Evolutionary conservation across 1,284 basidiomycete genomes (phyloP).

Genomic region (Malassezia cuniculi): DNA sequence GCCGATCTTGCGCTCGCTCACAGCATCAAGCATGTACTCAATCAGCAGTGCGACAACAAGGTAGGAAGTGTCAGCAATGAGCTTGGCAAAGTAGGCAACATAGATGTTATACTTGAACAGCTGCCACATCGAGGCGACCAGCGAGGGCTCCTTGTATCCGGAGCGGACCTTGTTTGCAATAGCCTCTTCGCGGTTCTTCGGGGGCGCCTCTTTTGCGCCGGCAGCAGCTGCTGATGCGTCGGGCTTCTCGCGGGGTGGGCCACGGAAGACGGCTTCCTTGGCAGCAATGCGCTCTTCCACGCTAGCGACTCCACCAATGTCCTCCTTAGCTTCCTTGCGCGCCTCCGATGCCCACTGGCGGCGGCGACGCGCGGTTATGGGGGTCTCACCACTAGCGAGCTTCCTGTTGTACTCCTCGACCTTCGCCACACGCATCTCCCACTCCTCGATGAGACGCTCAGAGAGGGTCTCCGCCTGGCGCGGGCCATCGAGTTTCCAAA

Average conservation of each 20-base stretch:
- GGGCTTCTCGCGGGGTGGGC: slow-evolving; percentile 15
- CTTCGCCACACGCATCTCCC: slow-evolving; percentile 52
- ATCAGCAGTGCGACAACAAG: slow-evolving; percentile 37
- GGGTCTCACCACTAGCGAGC: slow-evolving; percentile 56
- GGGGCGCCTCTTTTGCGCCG: slow-evolving; percentile 5
- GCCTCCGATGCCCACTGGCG: slow-evolving; percentile 55
- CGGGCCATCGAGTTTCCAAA: slow-evolving; percentile 61
- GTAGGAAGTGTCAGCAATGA: slow-evolving; percentile 33
- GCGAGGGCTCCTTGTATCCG: slow-evolving; percentile 50
- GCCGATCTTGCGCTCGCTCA: slow-evolving; percentile 17
- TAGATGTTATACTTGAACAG: slow-evolving; percentile 56
- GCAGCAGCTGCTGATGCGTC: slow-evolving; percentile 6
- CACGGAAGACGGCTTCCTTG: slow-evolving; percentile 25
- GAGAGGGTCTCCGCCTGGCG: slow-evolving; percentile 54
- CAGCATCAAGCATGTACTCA: slow-evolving; percentile 29
- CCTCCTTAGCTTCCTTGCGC: slow-evolving; percentile 1
- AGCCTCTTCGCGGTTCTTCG: slow-evolving; percentile 12
- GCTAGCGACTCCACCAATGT: slow-evolving; percentile 16
- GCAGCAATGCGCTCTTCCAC: slow-evolving; percentile 18
- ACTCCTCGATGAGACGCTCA: slow-evolving; percentile 54
- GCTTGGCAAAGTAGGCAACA: slow-evolving; percentile 49
- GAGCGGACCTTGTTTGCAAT: slow-evolving; percentile 16
- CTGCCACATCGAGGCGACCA: slow-evolving; percentile 62
- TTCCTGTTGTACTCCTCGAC: slow-evolving; percentile 61
- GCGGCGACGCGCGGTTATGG: slow-evolving; percentile 50